phyloP scores from a whole-genome alignment of 2,329 filamentous ascomycete species.

The Curvularia eragrostidis region DNA sequence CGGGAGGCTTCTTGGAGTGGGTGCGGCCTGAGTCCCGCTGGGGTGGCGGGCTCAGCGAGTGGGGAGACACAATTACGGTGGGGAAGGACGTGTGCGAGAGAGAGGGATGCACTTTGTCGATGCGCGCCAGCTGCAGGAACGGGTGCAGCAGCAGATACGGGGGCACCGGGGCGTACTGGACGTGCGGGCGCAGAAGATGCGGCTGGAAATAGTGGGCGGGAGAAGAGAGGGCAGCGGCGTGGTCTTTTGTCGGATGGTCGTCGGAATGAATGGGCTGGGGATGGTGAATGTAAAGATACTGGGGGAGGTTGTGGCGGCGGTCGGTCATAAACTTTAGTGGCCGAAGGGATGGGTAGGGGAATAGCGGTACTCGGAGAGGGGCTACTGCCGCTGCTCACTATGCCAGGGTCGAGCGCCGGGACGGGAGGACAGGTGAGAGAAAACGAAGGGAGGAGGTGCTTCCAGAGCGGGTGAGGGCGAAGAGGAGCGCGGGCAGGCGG shows the following conservation, averaged over 20 bases:
- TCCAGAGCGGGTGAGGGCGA: constrained; percentile 13
- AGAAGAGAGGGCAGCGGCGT: constrained; percentile 18
- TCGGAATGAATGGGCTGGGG: constrained; percentile 26
- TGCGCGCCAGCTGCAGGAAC: constrained; percentile 38
- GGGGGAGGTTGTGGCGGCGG: constrained; percentile 31
- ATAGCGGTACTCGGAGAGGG: constrained; percentile 25
- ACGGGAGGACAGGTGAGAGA: neutral
- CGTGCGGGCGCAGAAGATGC: constrained; percentile 20
- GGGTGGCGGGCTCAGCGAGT: constrained; percentile 42
- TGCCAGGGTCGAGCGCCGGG: constrained; percentile 7
- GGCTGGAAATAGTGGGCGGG: constrained; percentile 17
- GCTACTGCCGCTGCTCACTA: constrained; percentile 9
- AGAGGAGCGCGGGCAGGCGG: neutral
- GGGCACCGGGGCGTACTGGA: constrained; percentile 21
- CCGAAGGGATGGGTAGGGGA: constrained; percentile 12
- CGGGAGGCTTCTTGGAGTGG: constrained; percentile 39
- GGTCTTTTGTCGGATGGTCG: constrained; percentile 20
- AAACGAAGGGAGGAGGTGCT: constrained; percentile 5
- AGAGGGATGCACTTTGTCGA: constrained; percentile 35
- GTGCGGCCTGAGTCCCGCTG: constrained; percentile 43
- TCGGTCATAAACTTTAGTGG: constrained; percentile 36
- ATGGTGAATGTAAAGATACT: constrained; percentile 36
- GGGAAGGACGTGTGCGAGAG: constrained; percentile 30
- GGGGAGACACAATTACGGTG: constrained; percentile 51
- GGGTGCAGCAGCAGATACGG: constrained; percentile 38